Percentiles rank a stretch among this genome's conserved stretches.
phyloP scores from a whole-genome alignment of 2,329 filamentous ascomycete species.

The Beauveria sp. region DNA sequence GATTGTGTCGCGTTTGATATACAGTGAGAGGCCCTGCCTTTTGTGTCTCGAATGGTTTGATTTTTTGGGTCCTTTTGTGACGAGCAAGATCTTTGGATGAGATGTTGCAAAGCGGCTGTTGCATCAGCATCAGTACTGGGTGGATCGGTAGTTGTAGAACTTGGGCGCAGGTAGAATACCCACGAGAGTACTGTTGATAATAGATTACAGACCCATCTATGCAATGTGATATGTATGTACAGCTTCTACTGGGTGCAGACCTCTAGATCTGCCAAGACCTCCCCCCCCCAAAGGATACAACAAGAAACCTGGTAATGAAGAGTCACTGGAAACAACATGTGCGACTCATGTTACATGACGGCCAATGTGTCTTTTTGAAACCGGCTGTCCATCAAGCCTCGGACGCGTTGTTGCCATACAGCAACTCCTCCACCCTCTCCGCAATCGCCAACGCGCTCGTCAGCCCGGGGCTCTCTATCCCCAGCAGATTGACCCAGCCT shows the following conservation, averaged over 20 bases:
- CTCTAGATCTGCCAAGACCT: background rate
- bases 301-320: no score
- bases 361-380: no score
- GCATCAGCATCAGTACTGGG: background rate
- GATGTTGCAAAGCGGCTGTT: background rate
- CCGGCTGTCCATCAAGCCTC: background rate
- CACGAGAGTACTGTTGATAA: slow-evolving; percentile 3
- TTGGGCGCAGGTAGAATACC: slow-evolving; percentile 7
- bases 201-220: slow-evolving; percentile 1
- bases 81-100: background rate
- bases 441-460: slow-evolving; percentile 82
- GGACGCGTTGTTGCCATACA: slow-evolving; percentile 30
- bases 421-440: slow-evolving; percentile 56
- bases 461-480: slow-evolving; percentile 88
- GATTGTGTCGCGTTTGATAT: background rate
- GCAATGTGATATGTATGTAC: slow-evolving; percentile 1
- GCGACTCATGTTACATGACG: no score
- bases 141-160: background rate
- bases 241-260: background rate
- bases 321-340: no score
- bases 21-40: background rate
- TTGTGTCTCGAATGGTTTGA: background rate
- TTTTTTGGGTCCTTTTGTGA: background rate
- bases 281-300: background rate
- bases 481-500: slow-evolving; percentile 83